Base-by-base conservation (phyloP, 768 basidiomycete species). In the Russula vinacea region DNA sequence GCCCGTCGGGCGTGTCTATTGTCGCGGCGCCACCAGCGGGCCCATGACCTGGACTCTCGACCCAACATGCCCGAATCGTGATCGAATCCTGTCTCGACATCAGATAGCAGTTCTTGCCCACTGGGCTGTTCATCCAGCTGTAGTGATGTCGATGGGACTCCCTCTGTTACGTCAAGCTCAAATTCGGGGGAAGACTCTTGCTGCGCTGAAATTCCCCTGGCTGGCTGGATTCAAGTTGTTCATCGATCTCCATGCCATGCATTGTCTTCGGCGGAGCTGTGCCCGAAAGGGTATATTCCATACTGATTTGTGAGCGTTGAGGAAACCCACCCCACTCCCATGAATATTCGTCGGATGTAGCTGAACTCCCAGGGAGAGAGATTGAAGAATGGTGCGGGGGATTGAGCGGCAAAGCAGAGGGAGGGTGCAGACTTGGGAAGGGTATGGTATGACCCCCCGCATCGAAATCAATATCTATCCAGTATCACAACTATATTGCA, bases 321-420 rank as follows among this genome's bases (percentile, higher is more conserved):
- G 92, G 94, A 70, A 95, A 91, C 22, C 83, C 86, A 32, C 92
- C 93, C 93, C 94, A 95, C 69, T 95, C 94, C 94, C 94, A 95
- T 7, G 90, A 89, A 70, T 94, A 94, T 71, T 91, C 88, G 61
- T 85, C 85, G 3, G 80, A 22, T 7, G 60, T 67, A 60, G 55
- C 62, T 67, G 42, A 66, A 51, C 42, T 51, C 32, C 14, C 50
- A 13, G n/a, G 52, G 40, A 22, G 67, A 45, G 40, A 40, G 33
- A 55, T 11, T 8, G 44, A 45, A 26, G 62, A 19, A 66, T 56
- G 24, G 65, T 40, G 29, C 35, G 52, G 37, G 13, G 49, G 8
- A 60, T 84, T 84, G 8, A 81, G 82, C 10, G 84, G 84, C 4
- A 88, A 84, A 69, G 84, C 86, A 14, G 87, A 88, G 16, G 82